Evolutionary conservation across 2,329 filamentous ascomycete species (phyloP).

Genomic region (Phialophora expanda): DNA sequence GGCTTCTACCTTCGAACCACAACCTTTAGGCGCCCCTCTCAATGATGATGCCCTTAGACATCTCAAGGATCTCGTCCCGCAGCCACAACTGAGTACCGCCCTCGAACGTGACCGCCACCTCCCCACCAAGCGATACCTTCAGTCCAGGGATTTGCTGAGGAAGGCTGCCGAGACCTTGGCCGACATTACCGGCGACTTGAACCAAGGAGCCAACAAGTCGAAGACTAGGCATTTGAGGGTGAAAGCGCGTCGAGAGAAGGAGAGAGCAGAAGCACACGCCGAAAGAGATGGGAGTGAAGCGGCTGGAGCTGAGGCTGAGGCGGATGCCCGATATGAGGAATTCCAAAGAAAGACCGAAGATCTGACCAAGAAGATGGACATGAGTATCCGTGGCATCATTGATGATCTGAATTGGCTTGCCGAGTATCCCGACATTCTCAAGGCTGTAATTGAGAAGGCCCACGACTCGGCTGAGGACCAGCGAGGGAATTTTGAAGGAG

Average conservation of each 20-base stretch:
- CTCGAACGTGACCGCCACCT: conserved; percentile 5
- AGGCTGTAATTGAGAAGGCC: conserved; percentile 50
- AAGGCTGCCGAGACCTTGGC: conserved; percentile 26
- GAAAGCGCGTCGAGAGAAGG: conserved; percentile 14
- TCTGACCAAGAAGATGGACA: conserved; percentile 63
- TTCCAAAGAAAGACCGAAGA: conserved; percentile 55
- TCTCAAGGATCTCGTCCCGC: conserved; percentile 22
- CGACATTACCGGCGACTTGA: conserved; percentile 25
- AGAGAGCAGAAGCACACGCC: conserved; percentile 5
- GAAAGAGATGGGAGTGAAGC: conserved; percentile 5
- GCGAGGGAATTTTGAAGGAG: conserved; percentile 44
- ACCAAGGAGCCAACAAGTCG: conserved; percentile 25
- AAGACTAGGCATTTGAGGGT: conserved; percentile 12
- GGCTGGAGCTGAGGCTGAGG: conserved; percentile 2
- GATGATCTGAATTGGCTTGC: conserved; percentile 60
- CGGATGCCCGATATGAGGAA: conserved; percentile 22
- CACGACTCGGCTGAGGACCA: conserved; percentile 35
- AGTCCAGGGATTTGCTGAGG: conserved; percentile 23
- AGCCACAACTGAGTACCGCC: conserved; percentile 5
- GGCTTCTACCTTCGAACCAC: conserved; percentile 22
- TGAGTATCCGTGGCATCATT: conserved; percentile 62
- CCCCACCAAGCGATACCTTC: conserved; percentile 13
- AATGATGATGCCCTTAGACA: conserved; percentile 23
- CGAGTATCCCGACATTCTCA: conserved; percentile 52
- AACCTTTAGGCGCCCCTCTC: conserved; percentile 29